These are phyloP conservation scores for Rhizopus delemar DNA, from an alignment of 371 early-diverging fungal species.

Conservation along the genomic window DNA sequence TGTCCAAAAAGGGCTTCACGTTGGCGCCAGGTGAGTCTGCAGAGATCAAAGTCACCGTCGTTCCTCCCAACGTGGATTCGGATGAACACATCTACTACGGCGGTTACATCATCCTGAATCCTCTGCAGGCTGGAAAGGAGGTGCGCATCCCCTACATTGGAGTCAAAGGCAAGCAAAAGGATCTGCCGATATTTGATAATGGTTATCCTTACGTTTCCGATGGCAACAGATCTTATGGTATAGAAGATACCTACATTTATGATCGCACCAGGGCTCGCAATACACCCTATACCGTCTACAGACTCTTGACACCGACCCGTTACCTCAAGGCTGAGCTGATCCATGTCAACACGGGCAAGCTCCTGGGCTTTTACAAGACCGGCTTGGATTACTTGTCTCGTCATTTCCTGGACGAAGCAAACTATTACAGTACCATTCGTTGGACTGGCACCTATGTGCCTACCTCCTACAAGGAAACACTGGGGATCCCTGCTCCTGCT, in stretches of 20 bases:
- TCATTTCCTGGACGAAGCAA: neutral
- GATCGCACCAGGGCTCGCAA: neutral
- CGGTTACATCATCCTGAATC: conserved; percentile 26
- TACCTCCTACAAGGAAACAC: neutral
- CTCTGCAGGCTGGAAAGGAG: conserved; percentile 7
- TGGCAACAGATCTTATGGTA: neutral
- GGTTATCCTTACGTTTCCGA: conserved; percentile 7
- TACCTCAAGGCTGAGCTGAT: neutral
- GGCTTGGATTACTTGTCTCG: neutral
- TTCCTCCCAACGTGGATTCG: conserved; percentile 34
- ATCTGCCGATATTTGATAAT: conserved; percentile 50
- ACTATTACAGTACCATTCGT: neutral
- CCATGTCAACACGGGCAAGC: neutral
- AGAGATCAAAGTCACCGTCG: conserved; percentile 38
- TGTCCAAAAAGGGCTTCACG: conserved; percentile 28
- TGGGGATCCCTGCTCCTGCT: conserved; percentile 4
- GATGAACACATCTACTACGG: conserved; percentile 32
- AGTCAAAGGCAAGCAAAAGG: conserved; percentile 24
- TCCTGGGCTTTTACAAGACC: neutral
- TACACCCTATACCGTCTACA: neutral
- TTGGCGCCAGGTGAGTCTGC: conserved; percentile 40
- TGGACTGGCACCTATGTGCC: conserved; percentile 21
- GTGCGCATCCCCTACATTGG: conserved; percentile 58
- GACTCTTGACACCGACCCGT: neutral
- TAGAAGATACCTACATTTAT: neutral